Evolutionary conservation across 345 rosid genomes (phyloP).

Genomic region (Microthlaspi erraticum): DNA sequence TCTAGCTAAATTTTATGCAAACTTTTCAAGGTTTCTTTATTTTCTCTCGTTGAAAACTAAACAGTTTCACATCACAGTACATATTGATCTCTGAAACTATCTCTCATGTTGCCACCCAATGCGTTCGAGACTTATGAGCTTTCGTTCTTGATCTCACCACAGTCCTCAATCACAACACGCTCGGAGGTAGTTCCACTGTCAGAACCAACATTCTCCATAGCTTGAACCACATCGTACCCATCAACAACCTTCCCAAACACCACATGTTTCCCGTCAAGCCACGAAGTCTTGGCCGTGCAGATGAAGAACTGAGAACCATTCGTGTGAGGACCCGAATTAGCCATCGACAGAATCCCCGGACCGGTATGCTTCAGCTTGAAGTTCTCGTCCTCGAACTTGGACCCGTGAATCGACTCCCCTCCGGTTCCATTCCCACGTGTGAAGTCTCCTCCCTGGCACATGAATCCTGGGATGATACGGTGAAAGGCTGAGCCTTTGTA

Average conservation of each 20-base stretch:
- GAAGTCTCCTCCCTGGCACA: constrained; percentile 96
- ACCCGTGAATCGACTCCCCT: constrained; percentile 81
- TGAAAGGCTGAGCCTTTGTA: constrained; percentile 87
- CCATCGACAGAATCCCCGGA: constrained; percentile 79
- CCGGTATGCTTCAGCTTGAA: constrained; percentile 76
- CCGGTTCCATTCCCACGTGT: constrained; percentile 90
- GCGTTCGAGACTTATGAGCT: constrained; percentile 11
- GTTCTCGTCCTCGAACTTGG: constrained; percentile 77
- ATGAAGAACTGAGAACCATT: constrained; percentile 94
- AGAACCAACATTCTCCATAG: constrained; percentile 76
- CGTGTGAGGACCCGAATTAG: constrained; percentile 75
- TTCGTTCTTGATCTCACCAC: constrained; percentile 65
- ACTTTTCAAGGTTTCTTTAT: too few relatives aligned
- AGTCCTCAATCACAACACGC: constrained; percentile 70
- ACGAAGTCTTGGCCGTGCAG: constrained; percentile 68
- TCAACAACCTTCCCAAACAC: constrained; percentile 90
- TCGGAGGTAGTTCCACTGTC: constrained; percentile 54
- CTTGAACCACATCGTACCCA: constrained; percentile 68
- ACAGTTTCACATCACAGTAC: too few relatives aligned
- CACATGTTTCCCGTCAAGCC: constrained; percentile 93
- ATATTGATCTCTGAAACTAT: too few relatives aligned
- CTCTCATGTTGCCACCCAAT: too few relatives aligned
- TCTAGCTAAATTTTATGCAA: too few relatives aligned
- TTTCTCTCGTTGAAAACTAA: too few relatives aligned
- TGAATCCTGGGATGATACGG: constrained; percentile 82